A percentile compares a stretch with the other conserved stretches of the same genome.
Evolutionary conservation across 306 rosid species (phyloP).

Genomic region (Prunus davidiana): DNA sequence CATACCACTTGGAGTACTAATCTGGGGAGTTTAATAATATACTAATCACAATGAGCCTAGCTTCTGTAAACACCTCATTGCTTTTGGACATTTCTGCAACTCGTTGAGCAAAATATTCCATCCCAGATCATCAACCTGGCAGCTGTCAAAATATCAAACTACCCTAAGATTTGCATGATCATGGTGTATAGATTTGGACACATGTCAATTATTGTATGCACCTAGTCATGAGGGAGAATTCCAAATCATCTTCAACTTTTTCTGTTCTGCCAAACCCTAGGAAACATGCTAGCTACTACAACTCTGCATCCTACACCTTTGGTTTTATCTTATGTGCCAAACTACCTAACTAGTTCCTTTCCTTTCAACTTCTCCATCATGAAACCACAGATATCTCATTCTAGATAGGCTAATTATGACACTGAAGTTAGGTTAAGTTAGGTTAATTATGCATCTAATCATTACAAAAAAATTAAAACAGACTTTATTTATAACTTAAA

Average conservation of each 20-base stretch:
- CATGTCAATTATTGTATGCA: constrained; percentile 12
- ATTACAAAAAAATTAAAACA: background rate
- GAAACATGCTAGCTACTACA: background rate
- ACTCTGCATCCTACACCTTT: background rate
- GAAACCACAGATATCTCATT: background rate
- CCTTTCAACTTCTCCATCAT: background rate
- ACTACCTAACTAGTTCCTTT: too few species aligned
- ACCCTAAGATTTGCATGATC: constrained; percentile 20
- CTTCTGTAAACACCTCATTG: constrained; percentile 35
- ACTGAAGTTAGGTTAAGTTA: too few species aligned
- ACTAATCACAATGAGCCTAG: constrained; percentile 29
- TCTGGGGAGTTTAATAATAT: constrained; percentile 15
- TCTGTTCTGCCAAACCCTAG: constrained; percentile 1
- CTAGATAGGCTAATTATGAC: too few species aligned
- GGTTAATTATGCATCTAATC: background rate
- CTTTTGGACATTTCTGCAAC: constrained; percentile 55
- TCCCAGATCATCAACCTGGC: constrained; percentile 24
- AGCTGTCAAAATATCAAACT: constrained; percentile 31
- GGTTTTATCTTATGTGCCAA: too few species aligned
- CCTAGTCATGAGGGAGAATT: constrained; percentile 1
- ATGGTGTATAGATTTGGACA: constrained; percentile 5
- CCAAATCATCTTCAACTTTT: background rate
- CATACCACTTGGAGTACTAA: constrained; percentile 40
- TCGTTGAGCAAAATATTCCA: constrained; percentile 37
- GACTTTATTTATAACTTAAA: background rate